These are phyloP conservation scores for Coemansia asiatica DNA, from an alignment of 192 early-diverging fungal species.

Conservation along the genomic window DNA sequence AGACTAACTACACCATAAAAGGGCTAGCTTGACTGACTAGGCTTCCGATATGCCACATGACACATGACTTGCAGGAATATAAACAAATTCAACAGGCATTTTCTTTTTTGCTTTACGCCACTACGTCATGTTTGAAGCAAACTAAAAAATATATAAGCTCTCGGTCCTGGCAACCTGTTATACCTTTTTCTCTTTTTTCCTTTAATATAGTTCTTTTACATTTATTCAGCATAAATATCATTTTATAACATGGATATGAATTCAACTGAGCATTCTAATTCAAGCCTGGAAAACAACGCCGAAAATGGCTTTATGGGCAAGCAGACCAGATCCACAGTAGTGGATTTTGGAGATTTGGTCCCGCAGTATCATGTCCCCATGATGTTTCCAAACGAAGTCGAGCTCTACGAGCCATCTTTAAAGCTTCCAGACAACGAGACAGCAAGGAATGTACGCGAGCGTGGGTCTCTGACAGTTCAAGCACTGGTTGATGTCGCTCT, in stretches of 20 bases:
- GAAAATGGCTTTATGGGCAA: background rate
- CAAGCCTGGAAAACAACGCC: background rate
- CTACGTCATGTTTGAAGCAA: no score
- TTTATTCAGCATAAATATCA: background rate
- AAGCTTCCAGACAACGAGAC: background rate
- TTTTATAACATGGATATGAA: background rate
- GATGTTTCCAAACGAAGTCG: conserved; percentile 46
- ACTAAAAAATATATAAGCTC: no score
- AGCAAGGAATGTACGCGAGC: background rate
- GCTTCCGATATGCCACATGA: no score
- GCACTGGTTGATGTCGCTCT: conserved; percentile 29
- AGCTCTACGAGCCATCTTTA: conserved; percentile 45
- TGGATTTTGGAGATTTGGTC: conserved; percentile 33
- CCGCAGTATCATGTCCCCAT: conserved; percentile 42
- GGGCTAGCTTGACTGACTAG: no score
- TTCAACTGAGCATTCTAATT: background rate
- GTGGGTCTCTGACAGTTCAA: background rate
- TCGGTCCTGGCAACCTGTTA: background rate
- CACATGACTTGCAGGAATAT: background rate
- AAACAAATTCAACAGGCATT: background rate
- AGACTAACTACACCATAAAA: no score
- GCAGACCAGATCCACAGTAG: background rate
- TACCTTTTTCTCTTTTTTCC: background rate
- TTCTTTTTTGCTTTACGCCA: background rate
- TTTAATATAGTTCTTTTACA: background rate